Conservation (phyloP, 2,329 filamentous ascomycete species). For the Moelleriella libera region DNA sequence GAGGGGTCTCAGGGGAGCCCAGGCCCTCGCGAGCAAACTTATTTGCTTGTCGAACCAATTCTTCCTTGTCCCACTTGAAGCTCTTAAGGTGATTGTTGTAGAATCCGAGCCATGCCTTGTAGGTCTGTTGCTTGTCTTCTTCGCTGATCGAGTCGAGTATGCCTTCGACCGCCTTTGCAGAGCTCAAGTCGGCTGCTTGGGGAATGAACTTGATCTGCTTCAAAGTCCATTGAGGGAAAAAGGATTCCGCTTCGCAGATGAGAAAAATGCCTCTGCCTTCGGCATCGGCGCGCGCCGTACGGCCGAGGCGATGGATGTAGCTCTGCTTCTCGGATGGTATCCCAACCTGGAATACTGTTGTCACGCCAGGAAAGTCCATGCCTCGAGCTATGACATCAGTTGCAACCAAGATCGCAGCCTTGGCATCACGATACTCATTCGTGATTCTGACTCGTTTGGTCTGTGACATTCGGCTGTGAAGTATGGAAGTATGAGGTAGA, state of each 20-base stretch:
- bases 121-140: slow-evolving; percentile 29
- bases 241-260: slow-evolving; percentile 34
- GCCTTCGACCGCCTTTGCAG: slow-evolving; percentile 19
- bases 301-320: slow-evolving; percentile 55
- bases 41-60: slow-evolving; percentile 37
- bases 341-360: slow-evolving; percentile 51
- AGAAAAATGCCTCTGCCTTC: slow-evolving; percentile 49
- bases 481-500: slow-evolving; percentile 26
- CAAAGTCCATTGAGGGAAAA: slow-evolving; percentile 34
- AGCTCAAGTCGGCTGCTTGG: slow-evolving; percentile 29
- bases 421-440: slow-evolving; percentile 43
- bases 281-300: slow-evolving; percentile 51
- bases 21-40: slow-evolving; percentile 32
- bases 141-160: slow-evolving; percentile 29
- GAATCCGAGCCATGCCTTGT: slow-evolving; percentile 44
- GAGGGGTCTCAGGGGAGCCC: slow-evolving; percentile 29
- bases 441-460: slow-evolving; percentile 40
- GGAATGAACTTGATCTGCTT: slow-evolving; percentile 39
- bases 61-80: slow-evolving; percentile 24
- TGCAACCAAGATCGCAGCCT: slow-evolving; percentile 43
- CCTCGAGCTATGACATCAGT: slow-evolving; percentile 59
- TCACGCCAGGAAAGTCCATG: slow-evolving; percentile 60
- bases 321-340: slow-evolving; percentile 44
- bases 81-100: slow-evolving; percentile 35
- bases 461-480: slow-evolving; percentile 38